These are phyloP conservation scores for Tieghemiomyces parasiticus DNA, from an alignment of 192 early-diverging fungal species.

Conservation along the genomic window DNA sequence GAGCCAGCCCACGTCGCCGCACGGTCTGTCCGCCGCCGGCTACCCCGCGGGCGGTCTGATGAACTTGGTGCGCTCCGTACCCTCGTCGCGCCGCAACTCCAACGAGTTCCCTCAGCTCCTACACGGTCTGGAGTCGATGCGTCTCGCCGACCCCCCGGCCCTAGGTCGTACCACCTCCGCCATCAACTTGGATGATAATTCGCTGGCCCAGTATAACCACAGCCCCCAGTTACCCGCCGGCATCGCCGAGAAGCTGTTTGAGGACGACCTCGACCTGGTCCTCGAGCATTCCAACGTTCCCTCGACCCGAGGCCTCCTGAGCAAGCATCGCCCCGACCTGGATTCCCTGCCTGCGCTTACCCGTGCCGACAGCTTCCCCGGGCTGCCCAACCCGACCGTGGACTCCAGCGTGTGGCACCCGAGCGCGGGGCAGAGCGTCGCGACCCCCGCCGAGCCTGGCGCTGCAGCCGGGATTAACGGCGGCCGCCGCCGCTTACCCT, in stretches of 20 bases:
- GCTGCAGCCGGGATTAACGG: too few species aligned
- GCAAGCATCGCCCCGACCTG: background rate
- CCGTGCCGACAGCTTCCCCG: constrained; percentile 8
- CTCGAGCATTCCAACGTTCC: constrained; percentile 12
- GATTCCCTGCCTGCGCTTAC: background rate
- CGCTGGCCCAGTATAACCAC: constrained; percentile 12
- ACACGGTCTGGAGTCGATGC: constrained; percentile 29
- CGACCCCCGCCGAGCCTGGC: too few species aligned
- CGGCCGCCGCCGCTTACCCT: background rate
- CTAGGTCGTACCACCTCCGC: constrained; percentile 16
- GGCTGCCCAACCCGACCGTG: background rate
- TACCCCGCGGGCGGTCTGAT: constrained; percentile 17
- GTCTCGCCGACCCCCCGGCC: constrained; percentile 12
- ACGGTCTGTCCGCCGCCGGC: constrained; percentile 14
- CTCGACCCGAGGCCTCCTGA: background rate
- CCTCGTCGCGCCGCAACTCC: constrained; percentile 57
- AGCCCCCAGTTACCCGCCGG: constrained; percentile 20
- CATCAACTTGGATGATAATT: constrained; percentile 7
- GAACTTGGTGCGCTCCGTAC: constrained; percentile 37
- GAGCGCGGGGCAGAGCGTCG: background rate
- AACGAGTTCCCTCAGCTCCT: constrained; percentile 35
- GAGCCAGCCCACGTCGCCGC: constrained; percentile 30
- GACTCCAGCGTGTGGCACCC: constrained; percentile 9
- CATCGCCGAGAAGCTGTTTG: constrained; percentile 15
- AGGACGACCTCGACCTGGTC: constrained; percentile 19